phyloP scores from a whole-genome alignment of 2,329 filamentous ascomycete species.

The Scleromitrula shiraiana region DNA sequence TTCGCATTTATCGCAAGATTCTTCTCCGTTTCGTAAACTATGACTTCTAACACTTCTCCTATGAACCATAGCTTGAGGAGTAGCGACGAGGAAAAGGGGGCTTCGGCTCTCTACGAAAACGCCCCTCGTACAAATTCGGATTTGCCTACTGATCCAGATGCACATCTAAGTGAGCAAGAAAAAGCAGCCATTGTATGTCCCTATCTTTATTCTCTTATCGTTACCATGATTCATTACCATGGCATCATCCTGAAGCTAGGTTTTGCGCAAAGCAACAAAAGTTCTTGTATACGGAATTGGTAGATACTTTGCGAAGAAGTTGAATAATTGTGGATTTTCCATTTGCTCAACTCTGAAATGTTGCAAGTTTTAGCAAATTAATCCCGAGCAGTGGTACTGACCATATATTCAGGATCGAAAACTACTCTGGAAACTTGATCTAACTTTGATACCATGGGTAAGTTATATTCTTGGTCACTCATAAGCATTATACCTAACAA shows the following conservation, averaged over 20 bases:
- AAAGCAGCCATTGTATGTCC: conserved; percentile 48
- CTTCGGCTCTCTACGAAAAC: background rate
- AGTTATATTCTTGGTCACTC: too few relatives aligned
- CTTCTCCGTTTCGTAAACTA: background rate
- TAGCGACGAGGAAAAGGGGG: conserved; percentile 7
- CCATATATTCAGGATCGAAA: conserved; percentile 46
- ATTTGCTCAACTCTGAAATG: too few relatives aligned
- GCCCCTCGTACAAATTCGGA: background rate
- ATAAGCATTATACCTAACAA: too few relatives aligned
- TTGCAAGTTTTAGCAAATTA: background rate
- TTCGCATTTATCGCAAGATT: too few relatives aligned
- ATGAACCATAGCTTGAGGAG: background rate
- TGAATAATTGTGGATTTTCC: too few relatives aligned
- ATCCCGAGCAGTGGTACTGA: background rate
- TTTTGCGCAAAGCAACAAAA: too few relatives aligned
- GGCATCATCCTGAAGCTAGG: too few relatives aligned
- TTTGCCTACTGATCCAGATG: conserved; percentile 47
- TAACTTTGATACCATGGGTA: conserved; percentile 52
- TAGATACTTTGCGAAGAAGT: too few relatives aligned
- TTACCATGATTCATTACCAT: too few relatives aligned
- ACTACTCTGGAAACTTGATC: conserved; percentile 54
- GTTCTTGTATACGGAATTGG: too few relatives aligned
- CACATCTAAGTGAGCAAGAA: conserved; percentile 55
- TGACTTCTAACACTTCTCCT: background rate
- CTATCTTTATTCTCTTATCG: conserved; percentile 1